These are phyloP conservation scores for Pyrenochaeta sp. DNA, from an alignment of 2,329 filamentous ascomycete genomes.

Conservation along the genomic window DNA sequence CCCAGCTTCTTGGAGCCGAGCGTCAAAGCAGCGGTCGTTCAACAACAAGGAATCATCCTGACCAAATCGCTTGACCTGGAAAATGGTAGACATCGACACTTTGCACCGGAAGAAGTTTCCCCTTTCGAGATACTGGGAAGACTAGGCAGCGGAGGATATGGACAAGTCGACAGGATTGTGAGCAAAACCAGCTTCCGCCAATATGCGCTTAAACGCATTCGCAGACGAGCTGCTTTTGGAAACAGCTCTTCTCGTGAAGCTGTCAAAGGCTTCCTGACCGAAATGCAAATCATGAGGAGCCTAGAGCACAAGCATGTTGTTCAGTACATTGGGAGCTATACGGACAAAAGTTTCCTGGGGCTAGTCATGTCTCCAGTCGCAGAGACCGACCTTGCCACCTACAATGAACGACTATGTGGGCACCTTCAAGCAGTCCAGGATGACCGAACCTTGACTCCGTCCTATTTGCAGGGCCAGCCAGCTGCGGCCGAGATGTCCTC, in stretches of 20 bases:
- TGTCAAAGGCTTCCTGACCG: constrained; percentile 30
- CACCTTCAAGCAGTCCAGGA: neutral
- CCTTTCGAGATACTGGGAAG: constrained; percentile 28
- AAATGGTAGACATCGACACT: constrained; percentile 34
- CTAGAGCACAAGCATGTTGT: constrained; percentile 39
- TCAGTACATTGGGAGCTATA: constrained; percentile 40
- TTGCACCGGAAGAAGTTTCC: constrained; percentile 21
- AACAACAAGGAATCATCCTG: constrained; percentile 29
- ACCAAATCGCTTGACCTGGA: constrained; percentile 26
- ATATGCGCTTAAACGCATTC: constrained; percentile 43
- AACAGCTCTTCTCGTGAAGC: constrained; percentile 11
- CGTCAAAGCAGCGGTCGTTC: constrained; percentile 23
- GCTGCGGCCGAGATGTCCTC: constrained; percentile 2
- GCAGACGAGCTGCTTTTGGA: constrained; percentile 21
- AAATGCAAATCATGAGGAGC: constrained; percentile 36
- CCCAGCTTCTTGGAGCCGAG: constrained; percentile 23
- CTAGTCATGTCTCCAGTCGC: constrained; percentile 38
- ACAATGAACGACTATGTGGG: neutral
- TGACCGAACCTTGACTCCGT: neutral
- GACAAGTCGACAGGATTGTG: constrained; percentile 33
- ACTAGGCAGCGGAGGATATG: constrained; percentile 34
- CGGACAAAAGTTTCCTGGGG: constrained; percentile 34
- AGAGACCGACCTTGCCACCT: constrained; percentile 19
- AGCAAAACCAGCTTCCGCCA: constrained; percentile 33
- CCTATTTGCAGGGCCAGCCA: neutral